Base-by-base conservation (phyloP, 2,329 filamentous ascomycete species). In the Talaromyces sp. region DNA sequence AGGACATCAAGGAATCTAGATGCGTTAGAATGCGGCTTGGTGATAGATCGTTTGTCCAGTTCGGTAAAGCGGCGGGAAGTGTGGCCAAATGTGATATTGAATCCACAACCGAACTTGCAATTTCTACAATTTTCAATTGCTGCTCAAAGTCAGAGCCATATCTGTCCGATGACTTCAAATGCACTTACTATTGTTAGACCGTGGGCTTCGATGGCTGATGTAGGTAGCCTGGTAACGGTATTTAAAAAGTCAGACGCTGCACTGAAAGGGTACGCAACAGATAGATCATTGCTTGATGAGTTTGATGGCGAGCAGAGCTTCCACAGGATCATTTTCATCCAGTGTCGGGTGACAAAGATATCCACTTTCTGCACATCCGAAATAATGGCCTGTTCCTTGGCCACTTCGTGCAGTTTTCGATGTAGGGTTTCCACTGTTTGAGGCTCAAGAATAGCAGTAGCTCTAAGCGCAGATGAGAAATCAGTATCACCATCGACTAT, bases 271-370 rank as follows among this genome's bases (percentile, higher is more conserved):
- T 29, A 45, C 81, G 51, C 83, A 82, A 17, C 78, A 73, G 2
- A 84, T 73, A 0, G 81, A 82, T 45, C 68, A 61, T 67, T 75
- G 68, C 1, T 70, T 65, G 34, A 71, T 65, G 47, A 75, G 67
- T n/a, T 70, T 3, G 62, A 64, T 56, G 70, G 69, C 31, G 78
- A 71, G 0, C 79, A 76, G 1, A 79, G 75, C 17, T 80, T 76
- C 82, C 81, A 84, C 15, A 83, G 67, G 2, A 84, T 76, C 49
- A 82, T 79, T 7, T 81, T 78, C 82, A 84, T 84, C 82, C 82
- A 84, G 54, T 83, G 81, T 1, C 80, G 73, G 0, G 82, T 84
- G 2, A 83, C 81, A 65, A 77, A 80, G n/a, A 84, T 76, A 58
- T 84, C 82, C 3, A 81, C 82, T 7, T 78, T 78, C 64, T 84